Base-by-base conservation (phyloP, 2,329 filamentous ascomycete species). In the Colletotrichum theobromicola region DNA sequence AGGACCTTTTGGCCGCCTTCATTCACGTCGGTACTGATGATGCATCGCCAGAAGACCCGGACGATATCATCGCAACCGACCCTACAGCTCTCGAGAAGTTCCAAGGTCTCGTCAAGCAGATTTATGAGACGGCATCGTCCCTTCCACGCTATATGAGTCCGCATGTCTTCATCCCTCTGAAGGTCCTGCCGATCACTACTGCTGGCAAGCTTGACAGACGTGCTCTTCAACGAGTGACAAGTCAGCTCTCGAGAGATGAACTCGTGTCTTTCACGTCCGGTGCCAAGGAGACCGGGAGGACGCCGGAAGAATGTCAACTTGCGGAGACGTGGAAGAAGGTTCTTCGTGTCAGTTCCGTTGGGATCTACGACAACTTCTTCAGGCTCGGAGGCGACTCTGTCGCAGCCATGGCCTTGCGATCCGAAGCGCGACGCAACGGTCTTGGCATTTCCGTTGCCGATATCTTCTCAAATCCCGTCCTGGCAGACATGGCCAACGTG, bases 301-400 rank as follows among this genome's bases (percentile, higher is more conserved):
- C 65, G 13, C 18, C 24, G 2, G 7, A 71, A 24, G 60, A 46
- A 7, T n/a, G 32, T 9, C 62, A 66, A 30, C 50, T 42, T 9
- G 24, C 60, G 9, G 50, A 66, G 4, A 42, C 66, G n/a, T 71
- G 68, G 68, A 42, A 64, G 32, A 46, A 65, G 18, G 68, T 60
- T 7, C 61, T 71, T 2, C 32, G 26, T 13, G 24, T 58, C 2
- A 34, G n/a, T 13, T 30, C 53, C 15, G 13, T 71, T 7, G 68
- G 68, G 26, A 34, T 58, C 4, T 65, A 76, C 24, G 77, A 78
- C 60, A 77, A 75, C 62, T 81, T 81, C 61, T 77, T 81, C 21
- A 60, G 72, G 4, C 70, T 79, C 2, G 79, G 77, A 4, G 76
- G 79, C 2, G 77, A 80, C 69, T 81, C 80, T 1, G 68, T 81